These are phyloP conservation scores for Dactylellina sp. DNA, from an alignment of 2,329 filamentous ascomycete genomes.

Conservation along the genomic window DNA sequence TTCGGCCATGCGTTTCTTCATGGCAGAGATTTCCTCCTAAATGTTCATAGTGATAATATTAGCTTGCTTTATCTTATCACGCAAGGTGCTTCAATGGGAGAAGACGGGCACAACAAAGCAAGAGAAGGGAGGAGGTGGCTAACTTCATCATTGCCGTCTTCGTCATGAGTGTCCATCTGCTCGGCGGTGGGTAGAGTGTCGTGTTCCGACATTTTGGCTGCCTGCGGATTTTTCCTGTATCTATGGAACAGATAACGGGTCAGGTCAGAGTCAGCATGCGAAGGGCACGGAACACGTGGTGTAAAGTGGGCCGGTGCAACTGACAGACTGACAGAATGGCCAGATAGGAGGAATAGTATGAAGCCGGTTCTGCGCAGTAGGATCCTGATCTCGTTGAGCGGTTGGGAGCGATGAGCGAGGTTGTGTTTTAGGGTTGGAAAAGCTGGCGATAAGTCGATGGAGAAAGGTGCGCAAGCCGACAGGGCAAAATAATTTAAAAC, in stretches of 20 bases:
- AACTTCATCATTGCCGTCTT: conserved; percentile 52
- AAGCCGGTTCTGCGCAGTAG: conserved; percentile 1
- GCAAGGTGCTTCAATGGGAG: not conserved
- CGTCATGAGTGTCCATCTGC: conserved; percentile 57
- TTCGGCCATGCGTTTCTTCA: conserved; percentile 87
- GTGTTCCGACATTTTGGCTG: conserved; percentile 45
- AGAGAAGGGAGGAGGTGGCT: not conserved
- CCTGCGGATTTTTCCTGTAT: conserved; percentile 6
- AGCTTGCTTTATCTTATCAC: not conserved
- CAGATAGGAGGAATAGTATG: not conserved
- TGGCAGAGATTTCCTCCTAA: conserved; percentile 83
- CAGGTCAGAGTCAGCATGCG: conserved; percentile 12
- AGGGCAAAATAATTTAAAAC: conserved; percentile 15
- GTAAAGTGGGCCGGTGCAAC: not conserved
- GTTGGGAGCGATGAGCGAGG: not conserved
- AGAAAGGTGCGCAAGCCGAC: not conserved
- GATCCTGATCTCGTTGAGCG: not conserved
- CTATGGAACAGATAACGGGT: not conserved
- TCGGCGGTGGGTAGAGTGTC: conserved; percentile 52
- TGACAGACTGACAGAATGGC: not conserved
- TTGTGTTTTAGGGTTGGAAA: not conserved
- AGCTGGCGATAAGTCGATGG: not conserved
- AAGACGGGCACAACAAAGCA: not conserved
- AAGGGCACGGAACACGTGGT: conserved; percentile 16
- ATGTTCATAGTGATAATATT: not conserved